Evolutionary conservation across 352 stramenopile species (phyloP).

Genomic region (Phytophthora macrochlamydospora): DNA sequence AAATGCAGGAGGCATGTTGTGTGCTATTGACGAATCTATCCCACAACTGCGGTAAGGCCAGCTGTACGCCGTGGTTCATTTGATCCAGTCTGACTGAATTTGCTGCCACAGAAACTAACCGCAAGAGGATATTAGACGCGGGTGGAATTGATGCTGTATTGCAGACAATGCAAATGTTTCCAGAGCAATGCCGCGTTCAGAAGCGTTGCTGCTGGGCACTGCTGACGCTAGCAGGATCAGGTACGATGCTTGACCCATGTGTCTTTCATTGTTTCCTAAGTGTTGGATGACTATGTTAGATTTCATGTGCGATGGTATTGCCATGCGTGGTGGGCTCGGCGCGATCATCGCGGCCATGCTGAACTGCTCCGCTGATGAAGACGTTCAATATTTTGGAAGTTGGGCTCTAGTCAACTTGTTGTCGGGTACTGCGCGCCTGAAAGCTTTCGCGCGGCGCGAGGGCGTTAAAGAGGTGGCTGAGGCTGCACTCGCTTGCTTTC

Average conservation of each 20-base stretch:
- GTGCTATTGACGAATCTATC: slow-evolving; percentile 88
- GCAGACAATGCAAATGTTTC: slow-evolving; percentile 85
- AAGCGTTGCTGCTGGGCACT: slow-evolving; percentile 86
- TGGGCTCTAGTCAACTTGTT: slow-evolving; percentile 80
- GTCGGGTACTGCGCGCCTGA: slow-evolving; percentile 49
- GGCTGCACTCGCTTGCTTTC: slow-evolving; percentile 81
- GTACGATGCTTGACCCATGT: slow-evolving; percentile 22
- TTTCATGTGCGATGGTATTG: slow-evolving; percentile 70
- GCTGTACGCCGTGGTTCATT: not conserved
- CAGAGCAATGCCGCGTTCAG: slow-evolving; percentile 70
- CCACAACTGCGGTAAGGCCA: slow-evolving; percentile 72
- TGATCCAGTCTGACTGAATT: not conserved
- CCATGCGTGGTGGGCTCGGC: slow-evolving; percentile 60
- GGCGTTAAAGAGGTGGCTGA: slow-evolving; percentile 85
- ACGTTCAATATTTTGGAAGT: slow-evolving; percentile 67
- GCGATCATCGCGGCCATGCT: slow-evolving; percentile 77
- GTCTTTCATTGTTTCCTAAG: too few species aligned
- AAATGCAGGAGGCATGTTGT: slow-evolving; percentile 77
- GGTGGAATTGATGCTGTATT: slow-evolving; percentile 84
- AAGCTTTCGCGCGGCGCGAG: slow-evolving; percentile 63
- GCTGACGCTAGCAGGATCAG: slow-evolving; percentile 78
- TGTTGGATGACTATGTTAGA: slow-evolving; percentile 31
- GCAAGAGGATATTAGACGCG: slow-evolving; percentile 67
- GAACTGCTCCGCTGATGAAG: slow-evolving; percentile 63
- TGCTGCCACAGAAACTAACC: slow-evolving; percentile 74